Evolutionary conservation across 306 rosid species (phyloP).

Genomic region (Cicer arietinum): DNA sequence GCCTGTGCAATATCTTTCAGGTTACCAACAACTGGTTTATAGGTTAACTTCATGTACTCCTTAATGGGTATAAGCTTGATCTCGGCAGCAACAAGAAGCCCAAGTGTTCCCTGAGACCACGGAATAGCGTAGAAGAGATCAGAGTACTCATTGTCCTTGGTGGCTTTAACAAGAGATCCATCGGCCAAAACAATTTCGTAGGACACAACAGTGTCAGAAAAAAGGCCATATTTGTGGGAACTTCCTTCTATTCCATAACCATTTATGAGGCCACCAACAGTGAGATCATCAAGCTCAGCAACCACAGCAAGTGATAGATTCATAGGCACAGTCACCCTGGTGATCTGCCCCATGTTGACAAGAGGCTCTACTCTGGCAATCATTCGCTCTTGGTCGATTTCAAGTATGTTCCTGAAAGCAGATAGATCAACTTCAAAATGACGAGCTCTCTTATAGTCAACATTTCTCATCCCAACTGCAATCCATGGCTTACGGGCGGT

Average conservation of each 20-base stretch:
- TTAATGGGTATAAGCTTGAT: constrained; percentile 81
- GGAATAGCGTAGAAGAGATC: constrained; percentile 90
- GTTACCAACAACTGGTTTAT: constrained; percentile 79
- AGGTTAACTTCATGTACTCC: constrained; percentile 92
- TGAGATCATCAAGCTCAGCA: constrained; percentile 97
- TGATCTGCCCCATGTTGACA: constrained; percentile 97
- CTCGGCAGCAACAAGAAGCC: constrained; percentile 95
- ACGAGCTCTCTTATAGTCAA: constrained; percentile 96
- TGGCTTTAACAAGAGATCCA: constrained; percentile 92
- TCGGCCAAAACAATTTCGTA: constrained; percentile 88
- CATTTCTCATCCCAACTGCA: constrained; percentile 98
- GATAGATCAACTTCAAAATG: constrained; percentile 95
- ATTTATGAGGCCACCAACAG: constrained; percentile 97
- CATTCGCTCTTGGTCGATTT: constrained; percentile 75
- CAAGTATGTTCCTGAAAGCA: constrained; percentile 80
- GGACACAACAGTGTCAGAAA: constrained; percentile 93
- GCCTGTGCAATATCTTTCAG: constrained; percentile 82
- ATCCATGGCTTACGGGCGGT: constrained; percentile 97
- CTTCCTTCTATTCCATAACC: constrained; percentile 99
- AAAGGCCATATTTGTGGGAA: constrained; percentile 89
- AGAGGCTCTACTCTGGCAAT: constrained; percentile 91
- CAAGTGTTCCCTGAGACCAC: constrained; percentile 98
- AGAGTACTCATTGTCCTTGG: constrained; percentile 83
- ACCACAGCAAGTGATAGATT: constrained; percentile 93
- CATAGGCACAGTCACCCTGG: constrained; percentile 85